Evolutionary conservation across 169 alveolate species (phyloP).

Genomic region (Babesia gibsoni): DNA sequence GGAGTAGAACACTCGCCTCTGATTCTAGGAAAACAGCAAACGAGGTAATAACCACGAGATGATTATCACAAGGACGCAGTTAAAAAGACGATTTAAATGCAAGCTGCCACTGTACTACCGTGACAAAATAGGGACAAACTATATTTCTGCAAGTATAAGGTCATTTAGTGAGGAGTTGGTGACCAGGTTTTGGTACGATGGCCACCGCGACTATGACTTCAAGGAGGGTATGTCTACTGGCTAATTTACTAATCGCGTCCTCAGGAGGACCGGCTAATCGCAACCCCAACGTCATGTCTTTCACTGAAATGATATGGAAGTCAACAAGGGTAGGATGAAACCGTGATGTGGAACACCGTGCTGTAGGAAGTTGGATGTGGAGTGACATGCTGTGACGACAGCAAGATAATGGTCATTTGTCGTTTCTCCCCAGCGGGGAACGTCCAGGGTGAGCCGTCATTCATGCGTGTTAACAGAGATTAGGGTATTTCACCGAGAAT

Average conservation of each 20-base stretch:
- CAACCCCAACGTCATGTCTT: constrained; percentile 58
- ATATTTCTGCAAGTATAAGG: constrained; percentile 19
- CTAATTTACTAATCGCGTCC: not conserved
- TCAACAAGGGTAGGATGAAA: constrained; percentile 33
- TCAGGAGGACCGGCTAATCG: constrained; percentile 48
- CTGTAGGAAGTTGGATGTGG: constrained; percentile 60
- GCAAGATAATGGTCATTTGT: constrained; percentile 42
- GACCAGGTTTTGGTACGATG: constrained; percentile 62
- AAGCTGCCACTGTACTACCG: constrained; percentile 55
- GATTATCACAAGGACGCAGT: not conserved
- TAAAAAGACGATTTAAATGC: constrained; percentile 21
- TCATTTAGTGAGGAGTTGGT: constrained; percentile 40
- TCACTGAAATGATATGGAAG: constrained; percentile 56
- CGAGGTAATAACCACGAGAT: not conserved
- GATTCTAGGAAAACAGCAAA: not conserved
- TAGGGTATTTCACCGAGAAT: constrained; percentile 36
- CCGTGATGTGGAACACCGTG: not conserved
- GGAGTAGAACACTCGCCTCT: constrained; percentile 8
- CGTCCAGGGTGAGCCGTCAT: constrained; percentile 39
- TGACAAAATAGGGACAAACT: constrained; percentile 55
- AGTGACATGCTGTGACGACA: constrained; percentile 46
- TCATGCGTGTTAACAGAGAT: not conserved
- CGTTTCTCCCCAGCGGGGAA: constrained; percentile 62
- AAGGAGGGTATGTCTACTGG: constrained; percentile 8
- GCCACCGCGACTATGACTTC: constrained; percentile 60